Evolutionary conservation across 2,329 filamentous ascomycete genomes (phyloP), one percentile per base, ranked within the genome.

Genomic region (Penicillium sp.): DNA sequence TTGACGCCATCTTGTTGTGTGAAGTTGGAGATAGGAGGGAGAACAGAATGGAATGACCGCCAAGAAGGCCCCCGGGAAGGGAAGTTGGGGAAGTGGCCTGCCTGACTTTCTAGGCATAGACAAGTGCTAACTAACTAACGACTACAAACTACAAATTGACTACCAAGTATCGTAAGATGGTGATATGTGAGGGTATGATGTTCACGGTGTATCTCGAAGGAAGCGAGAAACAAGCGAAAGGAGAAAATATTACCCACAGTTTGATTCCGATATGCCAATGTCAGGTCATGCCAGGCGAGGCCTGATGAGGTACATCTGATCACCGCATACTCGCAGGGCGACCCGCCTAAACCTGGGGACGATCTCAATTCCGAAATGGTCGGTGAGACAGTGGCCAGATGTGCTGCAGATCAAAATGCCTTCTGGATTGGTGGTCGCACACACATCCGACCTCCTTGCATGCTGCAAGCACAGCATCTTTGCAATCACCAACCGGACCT

Each of bases 1-100:
- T 88, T 51, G 83, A 79, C 48, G 87, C 78, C 87, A 91, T 90
- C 29, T 29, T 55, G 52, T 54, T 44, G 31, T 45, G 44, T 29
- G 51, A 40, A 40, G 49, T 31, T 52, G 47, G 52, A 28, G 52
- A 53, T 50, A 52, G 56, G 47, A 50, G 34, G 33, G 18, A 48
- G 43, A 18, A 28, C 29, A 21, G 37, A 29, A 50, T 33, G n/a
- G 24, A 16, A 39, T 33, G 28, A 14, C 31, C 28, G 47, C 47
- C 37, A 49, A 49, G 46, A 9, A 7, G 16, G 6, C 19, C 36
- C 36, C 36, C 36, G 18, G 36, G 36, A 19, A 39, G 9, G 2
- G 16, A 28, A 28, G 24, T 28, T 28, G 24, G 24, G 24, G 24
- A 28, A 10, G 14, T 33, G 6, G 14, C 31, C 31, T 33, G 31